phyloP scores from a whole-genome alignment of 1,284 basidiomycete species.

The Tylopilus orsonianus region DNA sequence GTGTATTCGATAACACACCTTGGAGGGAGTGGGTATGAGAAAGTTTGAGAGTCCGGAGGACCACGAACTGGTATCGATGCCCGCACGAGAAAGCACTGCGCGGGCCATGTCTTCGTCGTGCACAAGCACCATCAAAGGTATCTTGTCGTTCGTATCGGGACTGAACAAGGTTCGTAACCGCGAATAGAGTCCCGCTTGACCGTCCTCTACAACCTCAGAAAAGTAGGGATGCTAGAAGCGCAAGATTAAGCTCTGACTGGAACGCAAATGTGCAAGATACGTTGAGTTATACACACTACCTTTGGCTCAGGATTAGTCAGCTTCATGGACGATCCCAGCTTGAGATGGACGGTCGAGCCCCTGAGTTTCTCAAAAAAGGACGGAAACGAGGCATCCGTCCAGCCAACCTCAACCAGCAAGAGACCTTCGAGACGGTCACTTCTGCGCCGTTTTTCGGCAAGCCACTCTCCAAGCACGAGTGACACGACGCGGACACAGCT shows the following conservation, averaged over 20 bases:
- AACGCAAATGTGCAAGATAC: neutral
- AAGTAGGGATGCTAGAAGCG: conserved; percentile 17
- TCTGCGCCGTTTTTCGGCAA: conserved; percentile 19
- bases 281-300: conserved; percentile 13
- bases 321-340: conserved; percentile 8
- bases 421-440: conserved; percentile 22
- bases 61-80: conserved; percentile 21
- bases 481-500: conserved; percentile 30
- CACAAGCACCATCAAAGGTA: conserved; percentile 31
- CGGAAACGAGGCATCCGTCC: conserved; percentile 33
- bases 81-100: conserved; percentile 23
- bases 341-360: conserved; percentile 24
- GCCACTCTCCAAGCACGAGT: conserved; percentile 30
- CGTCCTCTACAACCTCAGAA: conserved; percentile 19
- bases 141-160: conserved; percentile 17
- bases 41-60: conserved; percentile 26
- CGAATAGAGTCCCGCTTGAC: conserved; percentile 13
- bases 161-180: conserved; percentile 25
- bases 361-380: conserved; percentile 23
- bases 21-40: conserved; percentile 7
- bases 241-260: neutral
- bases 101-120: conserved; percentile 35
- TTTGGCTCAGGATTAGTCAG: conserved; percentile 19
- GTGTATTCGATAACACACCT: conserved; percentile 4
- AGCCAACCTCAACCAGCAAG: conserved; percentile 25